phyloP scores from a whole-genome alignment of 2,329 filamentous ascomycete genomes.

The Cryphonectria parasitica region DNA sequence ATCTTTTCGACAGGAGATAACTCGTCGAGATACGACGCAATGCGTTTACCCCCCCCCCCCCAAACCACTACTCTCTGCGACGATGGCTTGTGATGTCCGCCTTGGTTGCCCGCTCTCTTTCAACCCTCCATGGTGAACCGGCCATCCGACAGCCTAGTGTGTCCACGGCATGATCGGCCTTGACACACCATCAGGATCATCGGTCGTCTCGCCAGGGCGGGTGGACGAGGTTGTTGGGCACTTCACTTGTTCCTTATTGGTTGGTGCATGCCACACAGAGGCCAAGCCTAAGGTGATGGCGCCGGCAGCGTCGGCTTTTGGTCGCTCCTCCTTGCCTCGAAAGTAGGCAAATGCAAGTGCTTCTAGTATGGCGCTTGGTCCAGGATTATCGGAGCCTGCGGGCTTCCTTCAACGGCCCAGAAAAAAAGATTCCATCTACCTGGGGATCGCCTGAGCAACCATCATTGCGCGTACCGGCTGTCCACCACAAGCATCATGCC shows the following conservation, averaged over 20 bases:
- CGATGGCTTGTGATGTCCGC: background rate
- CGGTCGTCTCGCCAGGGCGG: background rate
- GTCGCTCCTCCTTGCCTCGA: background rate
- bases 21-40: constrained; percentile 4
- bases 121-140: background rate
- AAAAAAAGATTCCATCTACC: too few relatives aligned
- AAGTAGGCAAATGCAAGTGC: background rate
- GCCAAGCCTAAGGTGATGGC: background rate
- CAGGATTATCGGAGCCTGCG: background rate
- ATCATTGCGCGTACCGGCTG: background rate
- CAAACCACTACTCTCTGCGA: background rate
- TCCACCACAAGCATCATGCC: background rate
- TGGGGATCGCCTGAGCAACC: background rate
- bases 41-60: background rate
- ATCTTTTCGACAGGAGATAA: background rate
- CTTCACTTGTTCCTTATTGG: background rate
- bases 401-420: background rate
- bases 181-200: background rate
- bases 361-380: background rate
- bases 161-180: background rate
- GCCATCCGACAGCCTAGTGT: background rate
- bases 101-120: background rate
- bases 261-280: background rate
- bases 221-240: background rate
- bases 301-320: constrained; percentile 1